Evolutionary conservation across 768 basidiomycete genomes (phyloP), one percentile per base, ranked within the genome.

Genomic region (Lactarius deliciosus): DNA sequence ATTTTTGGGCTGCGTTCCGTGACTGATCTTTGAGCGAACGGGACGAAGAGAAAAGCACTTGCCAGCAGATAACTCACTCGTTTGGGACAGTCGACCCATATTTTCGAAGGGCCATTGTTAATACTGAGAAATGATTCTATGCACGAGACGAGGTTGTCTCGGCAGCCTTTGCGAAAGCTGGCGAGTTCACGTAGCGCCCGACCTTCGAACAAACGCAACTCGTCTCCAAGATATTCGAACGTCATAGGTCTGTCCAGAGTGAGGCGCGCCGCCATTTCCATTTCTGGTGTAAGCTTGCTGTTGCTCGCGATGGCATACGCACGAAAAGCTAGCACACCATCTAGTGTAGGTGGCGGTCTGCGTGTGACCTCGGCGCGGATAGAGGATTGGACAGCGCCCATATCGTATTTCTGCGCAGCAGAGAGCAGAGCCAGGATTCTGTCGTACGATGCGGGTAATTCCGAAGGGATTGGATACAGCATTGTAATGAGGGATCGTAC

Each of bases 371-470:
- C 40, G 6, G 55, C 56, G 6, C 60, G 60, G 16, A 64, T 64
- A 22, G 16, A 16, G 25, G 25, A 43, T 18, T 40, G 40, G 30
- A 67, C 40, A 45, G 38, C 34, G 16, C 30, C 41, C 68, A 75
- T 71, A 4, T 73, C 61, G 61, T 75, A 75, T 60, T 76, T 76
- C 28, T 56, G 30, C 0, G 69, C 67, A 3, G 70, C 69, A 1
- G 64, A 65, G 7, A 72, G 56, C 13, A 71, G 59, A 25, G 15
- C 45, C 28, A 61, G 32, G 5, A 61, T 43, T 3, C n/a, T n/a
- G 22, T 28, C 50, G 8, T 13, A 55, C 0, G 20, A 56, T 20
- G 2, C 16, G 13, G 58, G 61, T 13, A 60, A 7, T 18, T 30
- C 28, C 8, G 34, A 22, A 22, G 56, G 32, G n/a, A 57, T 20